These are phyloP conservation scores for Cryptococcus sp. DNA, from an alignment of 1,284 basidiomycete species.

Conservation along the genomic window DNA sequence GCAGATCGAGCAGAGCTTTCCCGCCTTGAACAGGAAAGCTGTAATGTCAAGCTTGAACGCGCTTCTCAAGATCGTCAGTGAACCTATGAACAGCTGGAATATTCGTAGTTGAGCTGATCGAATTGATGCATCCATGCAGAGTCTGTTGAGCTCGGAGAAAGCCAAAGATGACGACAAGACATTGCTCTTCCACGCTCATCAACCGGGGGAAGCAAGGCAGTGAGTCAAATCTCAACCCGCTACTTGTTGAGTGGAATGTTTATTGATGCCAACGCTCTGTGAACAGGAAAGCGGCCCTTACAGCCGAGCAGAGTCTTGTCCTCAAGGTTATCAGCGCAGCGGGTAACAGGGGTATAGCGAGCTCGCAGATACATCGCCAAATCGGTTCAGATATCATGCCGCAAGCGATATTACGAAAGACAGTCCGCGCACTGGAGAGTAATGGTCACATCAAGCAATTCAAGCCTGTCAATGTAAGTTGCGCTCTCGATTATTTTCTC, in stretches of 20 bases:
- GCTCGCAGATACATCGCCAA: slow-evolving; percentile 19
- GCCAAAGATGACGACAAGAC: slow-evolving; percentile 26
- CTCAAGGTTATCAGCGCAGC: slow-evolving; percentile 26
- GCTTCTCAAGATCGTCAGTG: slow-evolving; percentile 27
- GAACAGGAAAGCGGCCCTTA: slow-evolving; percentile 35
- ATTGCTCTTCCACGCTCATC: slow-evolving; percentile 33
- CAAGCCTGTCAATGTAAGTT: slow-evolving; percentile 49
- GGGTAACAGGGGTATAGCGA: slow-evolving; percentile 25
- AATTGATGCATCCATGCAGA: slow-evolving; percentile 6
- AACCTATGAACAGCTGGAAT: background rate
- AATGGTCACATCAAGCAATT: slow-evolving; percentile 45
- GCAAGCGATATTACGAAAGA: slow-evolving; percentile 37
- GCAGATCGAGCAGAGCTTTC: slow-evolving; percentile 31
- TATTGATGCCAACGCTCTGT: background rate
- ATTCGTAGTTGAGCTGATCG: background rate
- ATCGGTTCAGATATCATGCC: slow-evolving; percentile 40
- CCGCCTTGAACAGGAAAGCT: slow-evolving; percentile 27
- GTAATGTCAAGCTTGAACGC: slow-evolving; percentile 26
- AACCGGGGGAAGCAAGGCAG: slow-evolving; percentile 40
- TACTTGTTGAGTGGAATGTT: background rate
- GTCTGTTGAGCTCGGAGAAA: slow-evolving; percentile 24
- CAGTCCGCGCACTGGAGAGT: slow-evolving; percentile 43
- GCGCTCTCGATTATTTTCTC: background rate
- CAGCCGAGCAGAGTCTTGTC: slow-evolving; percentile 41
- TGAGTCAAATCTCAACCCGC: slow-evolving; percentile 20